These are phyloP conservation scores for Kuraishia hungarica DNA, from an alignment of 805 yeast species.

Conservation along the genomic window DNA sequence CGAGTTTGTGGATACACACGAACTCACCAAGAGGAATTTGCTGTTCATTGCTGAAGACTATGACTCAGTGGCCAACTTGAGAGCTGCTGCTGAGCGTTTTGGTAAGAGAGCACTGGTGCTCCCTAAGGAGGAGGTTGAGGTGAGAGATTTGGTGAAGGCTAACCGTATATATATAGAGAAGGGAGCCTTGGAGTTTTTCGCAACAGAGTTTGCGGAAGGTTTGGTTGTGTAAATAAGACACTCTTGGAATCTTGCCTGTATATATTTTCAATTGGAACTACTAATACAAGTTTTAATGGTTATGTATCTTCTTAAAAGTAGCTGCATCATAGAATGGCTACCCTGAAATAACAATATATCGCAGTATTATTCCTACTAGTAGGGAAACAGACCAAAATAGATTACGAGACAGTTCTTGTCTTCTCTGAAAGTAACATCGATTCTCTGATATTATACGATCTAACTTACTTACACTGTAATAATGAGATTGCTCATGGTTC, in stretches of 20 bases:
- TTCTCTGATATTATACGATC: too few species aligned
- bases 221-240: constrained; percentile 8
- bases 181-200: constrained; percentile 60
- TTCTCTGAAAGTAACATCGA: too few species aligned
- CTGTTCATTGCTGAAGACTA: constrained; percentile 58
- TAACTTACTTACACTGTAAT: too few species aligned
- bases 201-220: constrained; percentile 20
- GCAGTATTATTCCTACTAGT: too few species aligned
- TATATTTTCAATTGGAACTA: neutral
- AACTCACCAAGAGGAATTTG: constrained; percentile 42
- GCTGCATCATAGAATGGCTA: too few species aligned
- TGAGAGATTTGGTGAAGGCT: constrained; percentile 77
- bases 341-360: too few species aligned
- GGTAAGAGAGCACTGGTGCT: constrained; percentile 53
- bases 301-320: too few species aligned
- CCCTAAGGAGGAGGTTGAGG: constrained; percentile 71
- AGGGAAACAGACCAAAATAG: too few species aligned
- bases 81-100: constrained; percentile 44
- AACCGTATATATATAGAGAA: constrained; percentile 66
- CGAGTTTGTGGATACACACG: constrained; percentile 36
- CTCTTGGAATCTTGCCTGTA: neutral
- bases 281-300: neutral
- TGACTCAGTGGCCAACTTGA: constrained; percentile 39
- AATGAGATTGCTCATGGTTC: too few species aligned
- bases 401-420: too few species aligned